Evolutionary conservation across 768 basidiomycete species (phyloP).

Genomic region (Lactarius akahatsu): DNA sequence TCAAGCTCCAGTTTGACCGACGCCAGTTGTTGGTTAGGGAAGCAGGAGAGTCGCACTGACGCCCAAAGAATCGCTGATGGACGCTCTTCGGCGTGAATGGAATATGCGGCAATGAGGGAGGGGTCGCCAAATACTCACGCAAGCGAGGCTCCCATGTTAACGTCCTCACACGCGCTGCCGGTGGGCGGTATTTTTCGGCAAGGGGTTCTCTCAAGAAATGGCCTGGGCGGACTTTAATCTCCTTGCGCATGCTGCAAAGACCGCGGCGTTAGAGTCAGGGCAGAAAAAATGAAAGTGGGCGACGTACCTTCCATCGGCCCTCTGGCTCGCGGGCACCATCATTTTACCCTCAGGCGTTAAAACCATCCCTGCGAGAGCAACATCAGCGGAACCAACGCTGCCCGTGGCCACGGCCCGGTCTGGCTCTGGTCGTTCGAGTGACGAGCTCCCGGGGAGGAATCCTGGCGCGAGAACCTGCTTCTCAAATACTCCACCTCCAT

Average conservation of each 20-base stretch:
- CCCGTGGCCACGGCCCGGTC: background rate
- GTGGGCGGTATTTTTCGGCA: conserved; percentile 20
- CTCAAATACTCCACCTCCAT: background rate
- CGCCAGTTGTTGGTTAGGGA: conserved; percentile 10
- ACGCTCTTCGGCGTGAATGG: conserved; percentile 7
- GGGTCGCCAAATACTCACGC: background rate
- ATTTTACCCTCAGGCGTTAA: conserved; percentile 10
- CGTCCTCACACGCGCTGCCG: conserved; percentile 19
- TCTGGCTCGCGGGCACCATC: conserved; percentile 23
- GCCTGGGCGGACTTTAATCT: conserved; percentile 16
- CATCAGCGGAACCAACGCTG: background rate
- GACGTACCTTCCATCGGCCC: conserved; percentile 19
- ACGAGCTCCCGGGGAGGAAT: background rate
- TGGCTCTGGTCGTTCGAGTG: background rate
- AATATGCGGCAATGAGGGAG: background rate
- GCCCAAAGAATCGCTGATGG: conserved; percentile 2
- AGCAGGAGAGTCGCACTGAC: conserved; percentile 10
- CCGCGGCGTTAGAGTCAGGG: background rate
- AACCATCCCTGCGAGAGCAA: conserved; percentile 10
- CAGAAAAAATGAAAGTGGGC: background rate
- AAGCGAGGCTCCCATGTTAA: conserved; percentile 15
- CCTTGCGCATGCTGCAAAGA: conserved; percentile 13
- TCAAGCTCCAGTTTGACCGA: background rate
- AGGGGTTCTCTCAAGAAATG: conserved; percentile 5
- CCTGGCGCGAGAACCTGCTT: background rate